Evolutionary conservation across 1,139 yeast genomes (phyloP), one percentile per base, ranked within the genome.

Genomic region (Pichia sp.): DNA sequence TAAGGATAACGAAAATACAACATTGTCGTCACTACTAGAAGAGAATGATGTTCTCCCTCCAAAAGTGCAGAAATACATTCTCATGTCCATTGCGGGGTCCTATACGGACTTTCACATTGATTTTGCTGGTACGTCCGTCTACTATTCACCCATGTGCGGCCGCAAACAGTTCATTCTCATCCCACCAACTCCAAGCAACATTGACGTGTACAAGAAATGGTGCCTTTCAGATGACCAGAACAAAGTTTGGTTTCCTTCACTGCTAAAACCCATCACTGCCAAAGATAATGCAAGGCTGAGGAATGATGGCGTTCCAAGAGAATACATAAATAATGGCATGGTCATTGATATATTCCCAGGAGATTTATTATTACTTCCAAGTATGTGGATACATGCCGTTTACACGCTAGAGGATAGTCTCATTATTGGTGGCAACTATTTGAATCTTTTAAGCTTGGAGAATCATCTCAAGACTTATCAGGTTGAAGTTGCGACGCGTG

Each of bases 301-400:
- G 24, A 32, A 24, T 10, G 22, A 23, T 10, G 22, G 22, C 7
- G 33, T 40, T 38, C 38, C 47, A 15, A 47, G 50, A 7, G 45
- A 51, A 5, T 55, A 55, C 15, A 64, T 72, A 2, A 41, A 52
- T 6, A 60, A 62, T 18, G 88, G 95, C 4, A 65, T 82, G 38
- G 74, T 76, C 38, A 78, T 83, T n/a, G 72, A 74, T 11, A 59
- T 87, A 18, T 47, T 53, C 1, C 67, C 73, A 1, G 94, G 94
- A 0, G 96, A 87, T 53, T 68, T 86, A 19, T 69, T 87, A 57
- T 66, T 86, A 13, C 80, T 87, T 13, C 96, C 96, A 2, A 77
- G 94, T 35, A 96, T 96, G 0, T 87, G 95, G 94, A 86, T 87
- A 35, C 96, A 87, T 58, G 80, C 93, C 0, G 96, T 87, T 0